Conservation (phyloP, 148 eudicot species). For the Euryodendron excelsum region DNA sequence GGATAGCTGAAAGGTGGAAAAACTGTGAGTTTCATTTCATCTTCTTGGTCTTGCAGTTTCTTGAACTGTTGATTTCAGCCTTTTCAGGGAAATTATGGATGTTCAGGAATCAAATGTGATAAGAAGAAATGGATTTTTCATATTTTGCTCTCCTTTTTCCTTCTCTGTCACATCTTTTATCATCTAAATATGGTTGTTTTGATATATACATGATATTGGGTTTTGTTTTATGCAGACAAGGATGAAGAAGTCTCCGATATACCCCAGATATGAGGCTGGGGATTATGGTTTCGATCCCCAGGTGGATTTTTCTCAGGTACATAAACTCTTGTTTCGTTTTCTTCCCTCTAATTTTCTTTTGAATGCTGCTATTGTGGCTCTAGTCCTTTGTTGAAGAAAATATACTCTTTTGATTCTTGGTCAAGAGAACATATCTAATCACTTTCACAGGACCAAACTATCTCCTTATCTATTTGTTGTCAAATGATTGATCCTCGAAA, state of each 20-base stretch:
- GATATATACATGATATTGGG: not conserved
- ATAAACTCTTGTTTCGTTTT: not conserved
- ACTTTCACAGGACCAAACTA: not conserved
- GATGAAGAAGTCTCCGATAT: slow-evolving; percentile 31
- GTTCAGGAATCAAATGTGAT: slow-evolving; percentile 2
- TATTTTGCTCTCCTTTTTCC: not conserved
- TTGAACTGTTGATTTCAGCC: not conserved
- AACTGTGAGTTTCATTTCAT: slow-evolving; percentile 2
- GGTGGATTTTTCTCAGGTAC: slow-evolving; percentile 36
- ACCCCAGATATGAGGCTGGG: slow-evolving; percentile 17
- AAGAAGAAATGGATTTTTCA: not conserved
- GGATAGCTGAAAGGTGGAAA: not conserved
- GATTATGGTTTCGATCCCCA: slow-evolving; percentile 33
- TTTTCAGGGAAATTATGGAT: not conserved
- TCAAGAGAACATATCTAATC: not conserved
- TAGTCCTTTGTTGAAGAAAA: slow-evolving; percentile 1
- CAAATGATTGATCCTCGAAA: not conserved
- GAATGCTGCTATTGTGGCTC: too few species aligned
- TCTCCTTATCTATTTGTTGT: too few species aligned
- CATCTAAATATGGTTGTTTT: too few species aligned
- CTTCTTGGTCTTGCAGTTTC: not conserved
- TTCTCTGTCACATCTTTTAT: not conserved
- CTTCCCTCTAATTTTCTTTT: not conserved
- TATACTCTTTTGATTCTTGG: not conserved
- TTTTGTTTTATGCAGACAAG: slow-evolving; percentile 11